These are phyloP conservation scores for Erucastrum elatum DNA, from an alignment of 345 rosid species.

Conservation along the genomic window DNA sequence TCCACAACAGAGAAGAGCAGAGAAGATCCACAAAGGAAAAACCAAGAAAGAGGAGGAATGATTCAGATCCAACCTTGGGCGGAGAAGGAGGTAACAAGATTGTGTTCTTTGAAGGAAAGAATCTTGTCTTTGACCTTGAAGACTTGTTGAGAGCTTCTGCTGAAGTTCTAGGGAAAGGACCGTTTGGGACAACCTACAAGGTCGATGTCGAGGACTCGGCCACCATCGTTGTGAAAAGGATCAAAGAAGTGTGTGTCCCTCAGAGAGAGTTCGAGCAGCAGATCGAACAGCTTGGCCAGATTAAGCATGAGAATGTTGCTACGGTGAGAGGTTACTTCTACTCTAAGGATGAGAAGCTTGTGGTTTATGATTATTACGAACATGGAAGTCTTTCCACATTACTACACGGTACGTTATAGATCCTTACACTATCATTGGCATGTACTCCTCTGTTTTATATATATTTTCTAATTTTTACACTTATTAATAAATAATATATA, in stretches of 20 bases:
- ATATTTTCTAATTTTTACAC: too few species aligned
- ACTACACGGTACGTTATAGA: slow-evolving; percentile 41
- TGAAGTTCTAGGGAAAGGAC: slow-evolving; percentile 95
- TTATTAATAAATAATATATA: too few species aligned
- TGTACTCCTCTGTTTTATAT: too few species aligned
- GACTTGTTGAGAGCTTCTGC: slow-evolving; percentile 94
- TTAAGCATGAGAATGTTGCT: slow-evolving; percentile 79
- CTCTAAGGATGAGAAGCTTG: slow-evolving; percentile 36
- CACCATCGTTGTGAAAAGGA: slow-evolving; percentile 87
- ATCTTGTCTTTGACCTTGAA: slow-evolving; percentile 76
- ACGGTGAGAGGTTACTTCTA: slow-evolving; percentile 78
- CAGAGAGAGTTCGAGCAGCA: slow-evolving; percentile 91
- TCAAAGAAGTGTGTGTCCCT: slow-evolving; percentile 72
- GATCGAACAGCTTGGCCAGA: slow-evolving; percentile 68
- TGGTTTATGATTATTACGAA: slow-evolving; percentile 70
- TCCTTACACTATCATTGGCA: background rate
- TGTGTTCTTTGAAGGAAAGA: slow-evolving; percentile 86
- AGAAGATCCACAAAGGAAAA: slow-evolving; percentile 46
- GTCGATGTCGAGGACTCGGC: slow-evolving; percentile 82
- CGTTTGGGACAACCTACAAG: slow-evolving; percentile 83
- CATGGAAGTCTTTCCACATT: slow-evolving; percentile 75
- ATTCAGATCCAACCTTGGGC: slow-evolving; percentile 47
- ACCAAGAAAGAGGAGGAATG: slow-evolving; percentile 49
- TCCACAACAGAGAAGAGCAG: slow-evolving; percentile 37
- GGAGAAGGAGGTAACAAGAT: slow-evolving; percentile 58